A percentile compares a stretch with the other conserved stretches of the same genome.
Evolutionary conservation across 2,329 filamentous ascomycete species (phyloP).

Genomic region (Neopestalotiopsis sp.): DNA sequence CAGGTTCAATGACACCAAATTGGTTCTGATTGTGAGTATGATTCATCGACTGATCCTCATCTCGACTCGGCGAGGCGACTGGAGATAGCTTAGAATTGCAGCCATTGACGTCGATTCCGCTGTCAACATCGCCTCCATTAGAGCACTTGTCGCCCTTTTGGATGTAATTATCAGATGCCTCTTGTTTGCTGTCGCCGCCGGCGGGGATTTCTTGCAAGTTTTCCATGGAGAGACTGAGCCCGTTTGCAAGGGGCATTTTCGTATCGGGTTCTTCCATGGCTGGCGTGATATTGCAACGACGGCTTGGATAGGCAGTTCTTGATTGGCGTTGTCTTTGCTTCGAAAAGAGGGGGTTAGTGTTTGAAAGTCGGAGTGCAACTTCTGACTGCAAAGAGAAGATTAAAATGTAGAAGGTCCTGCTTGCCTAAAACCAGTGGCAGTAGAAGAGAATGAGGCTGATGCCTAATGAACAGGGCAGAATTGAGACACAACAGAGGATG

Average conservation of each 20-base stretch:
- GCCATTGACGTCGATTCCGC: neutral
- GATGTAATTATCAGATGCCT: neutral
- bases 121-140: neutral
- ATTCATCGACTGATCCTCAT: conserved; percentile 5
- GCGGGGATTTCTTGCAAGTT: too few species aligned
- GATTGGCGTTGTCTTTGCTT: neutral
- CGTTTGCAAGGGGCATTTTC: neutral
- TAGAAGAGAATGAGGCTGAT: neutral
- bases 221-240: too few species aligned
- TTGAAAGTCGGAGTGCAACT: neutral
- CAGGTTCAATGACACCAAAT: neutral
- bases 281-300: neutral
- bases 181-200: neutral
- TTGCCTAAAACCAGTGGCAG: neutral
- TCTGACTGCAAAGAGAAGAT: neutral
- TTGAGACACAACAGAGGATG: neutral
- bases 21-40: neutral
- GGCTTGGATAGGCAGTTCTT: neutral
- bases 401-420: neutral
- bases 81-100: neutral
- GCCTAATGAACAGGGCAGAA: neutral
- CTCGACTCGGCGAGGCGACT: neutral
- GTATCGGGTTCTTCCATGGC: neutral
- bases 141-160: neutral
- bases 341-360: neutral